Conservation (phyloP, 495 filamentous ascomycete genomes). For the Neurospora pannonica region DNA sequence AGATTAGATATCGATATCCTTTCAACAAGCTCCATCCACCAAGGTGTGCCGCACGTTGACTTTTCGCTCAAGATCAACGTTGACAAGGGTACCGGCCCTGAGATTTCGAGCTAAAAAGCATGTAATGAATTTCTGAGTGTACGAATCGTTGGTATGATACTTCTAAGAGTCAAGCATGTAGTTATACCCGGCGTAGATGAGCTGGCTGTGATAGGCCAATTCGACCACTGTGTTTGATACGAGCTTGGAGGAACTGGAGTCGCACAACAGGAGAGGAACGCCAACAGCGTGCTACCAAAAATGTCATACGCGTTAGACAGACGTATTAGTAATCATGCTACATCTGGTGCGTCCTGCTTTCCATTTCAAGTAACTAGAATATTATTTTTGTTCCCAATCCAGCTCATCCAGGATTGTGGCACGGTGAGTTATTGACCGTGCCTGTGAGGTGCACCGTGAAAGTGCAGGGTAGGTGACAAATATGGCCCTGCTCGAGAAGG, state of each 20-base stretch:
- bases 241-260: not conserved
- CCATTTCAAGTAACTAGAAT: not conserved
- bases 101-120: conserved; percentile 13
- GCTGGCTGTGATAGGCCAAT: not conserved
- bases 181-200: not conserved
- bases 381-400: not conserved
- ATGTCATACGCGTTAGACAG: not conserved
- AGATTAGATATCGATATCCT: conserved; percentile 77
- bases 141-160: not conserved
- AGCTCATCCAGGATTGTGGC: not conserved
- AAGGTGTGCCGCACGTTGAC: conserved; percentile 86
- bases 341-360: not conserved
- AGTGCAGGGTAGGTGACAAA: not conserved
- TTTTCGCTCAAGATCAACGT: conserved; percentile 83
- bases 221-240: not conserved
- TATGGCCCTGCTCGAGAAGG: not conserved
- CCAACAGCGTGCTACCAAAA: not conserved
- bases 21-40: conserved; percentile 92
- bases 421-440: not conserved
- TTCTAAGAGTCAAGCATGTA: not conserved
- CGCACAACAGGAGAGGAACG: not conserved
- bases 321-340: not conserved
- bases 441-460: not conserved
- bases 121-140: not conserved
- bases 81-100: conserved; percentile 17